These are phyloP conservation scores for Aristolochia californica DNA, from an alignment of 164 flowering plant genomes.

Conservation along the genomic window DNA sequence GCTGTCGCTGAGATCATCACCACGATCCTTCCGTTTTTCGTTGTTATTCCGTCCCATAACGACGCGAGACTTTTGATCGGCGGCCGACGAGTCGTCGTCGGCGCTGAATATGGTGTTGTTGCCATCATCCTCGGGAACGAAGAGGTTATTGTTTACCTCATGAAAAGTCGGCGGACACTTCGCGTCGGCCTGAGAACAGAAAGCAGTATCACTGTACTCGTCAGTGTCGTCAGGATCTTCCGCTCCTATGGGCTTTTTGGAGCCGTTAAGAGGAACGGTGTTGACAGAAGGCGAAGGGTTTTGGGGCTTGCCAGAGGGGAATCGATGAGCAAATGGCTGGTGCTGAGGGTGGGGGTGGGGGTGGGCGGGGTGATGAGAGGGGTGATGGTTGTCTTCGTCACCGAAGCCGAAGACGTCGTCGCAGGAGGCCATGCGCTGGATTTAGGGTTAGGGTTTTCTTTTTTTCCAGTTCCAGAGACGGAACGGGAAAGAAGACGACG, in stretches of 20 bases:
- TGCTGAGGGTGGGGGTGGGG: conserved; percentile 11
- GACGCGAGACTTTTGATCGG: conserved; percentile 1
- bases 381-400: conserved; percentile 7
- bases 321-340: conserved; percentile 10
- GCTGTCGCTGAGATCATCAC: conserved; percentile 25
- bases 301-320: conserved; percentile 3
- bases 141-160: conserved; percentile 5
- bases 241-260: conserved; percentile 13
- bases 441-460: conserved; percentile 6
- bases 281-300: neutral
- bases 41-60: conserved; percentile 2
- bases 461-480: conserved; percentile 14
- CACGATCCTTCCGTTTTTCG: conserved; percentile 33
- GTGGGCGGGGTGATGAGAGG: conserved; percentile 10
- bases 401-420: conserved; percentile 30
- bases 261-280: conserved; percentile 2
- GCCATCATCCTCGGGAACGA: conserved; percentile 23
- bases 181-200: conserved; percentile 20
- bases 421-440: conserved; percentile 24
- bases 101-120: conserved; percentile 14
- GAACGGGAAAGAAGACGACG: conserved; percentile 36
- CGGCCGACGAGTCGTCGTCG: conserved; percentile 25
- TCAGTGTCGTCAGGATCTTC: conserved; percentile 20
- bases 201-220: conserved; percentile 20
- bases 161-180: conserved; percentile 9